Conservation (phyloP, 495 filamentous ascomycete species). For the Aspergillus saccharolyticus region DNA sequence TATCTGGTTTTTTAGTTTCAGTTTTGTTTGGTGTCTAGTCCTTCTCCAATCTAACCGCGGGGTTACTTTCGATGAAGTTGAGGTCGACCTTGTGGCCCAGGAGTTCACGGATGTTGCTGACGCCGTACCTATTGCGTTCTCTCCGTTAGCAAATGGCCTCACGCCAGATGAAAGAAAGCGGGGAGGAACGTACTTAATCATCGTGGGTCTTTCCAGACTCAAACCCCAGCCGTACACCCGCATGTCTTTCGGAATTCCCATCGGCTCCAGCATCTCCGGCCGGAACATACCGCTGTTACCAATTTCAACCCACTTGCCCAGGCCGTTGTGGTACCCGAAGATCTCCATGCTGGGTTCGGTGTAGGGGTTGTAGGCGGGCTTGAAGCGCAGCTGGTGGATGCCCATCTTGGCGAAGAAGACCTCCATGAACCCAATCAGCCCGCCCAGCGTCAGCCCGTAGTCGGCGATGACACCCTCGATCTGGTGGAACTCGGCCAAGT, state of each 20-base stretch:
- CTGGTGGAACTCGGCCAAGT: slow-evolving; percentile 97
- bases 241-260: slow-evolving; percentile 85
- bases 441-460: slow-evolving; percentile 83
- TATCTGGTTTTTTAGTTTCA: no score
- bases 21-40: no score
- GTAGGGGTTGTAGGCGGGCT: slow-evolving; percentile 97
- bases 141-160: no score
- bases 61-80: slow-evolving; percentile 73
- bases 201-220: slow-evolving; percentile 88
- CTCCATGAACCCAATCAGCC: slow-evolving; percentile 93
- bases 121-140: slow-evolving; percentile 61
- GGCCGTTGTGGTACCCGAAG: slow-evolving; percentile 84
- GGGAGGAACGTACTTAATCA: slow-evolving; percentile 78
- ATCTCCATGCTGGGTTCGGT: slow-evolving; percentile 98
- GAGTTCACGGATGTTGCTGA: slow-evolving; percentile 79
- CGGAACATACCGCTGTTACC: slow-evolving; percentile 98
- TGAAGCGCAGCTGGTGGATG: slow-evolving; percentile 81
- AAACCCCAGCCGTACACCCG: slow-evolving; percentile 87
- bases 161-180: no score
- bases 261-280: slow-evolving; percentile 88
- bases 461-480: slow-evolving; percentile 98
- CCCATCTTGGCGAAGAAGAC: slow-evolving; percentile 97
- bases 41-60: slow-evolving; percentile 77
- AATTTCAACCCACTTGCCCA: slow-evolving; percentile 92
- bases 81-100: slow-evolving; percentile 82